Evolutionary conservation across 331 rosid genomes (phyloP).

Genomic region (Ulmus americana): DNA sequence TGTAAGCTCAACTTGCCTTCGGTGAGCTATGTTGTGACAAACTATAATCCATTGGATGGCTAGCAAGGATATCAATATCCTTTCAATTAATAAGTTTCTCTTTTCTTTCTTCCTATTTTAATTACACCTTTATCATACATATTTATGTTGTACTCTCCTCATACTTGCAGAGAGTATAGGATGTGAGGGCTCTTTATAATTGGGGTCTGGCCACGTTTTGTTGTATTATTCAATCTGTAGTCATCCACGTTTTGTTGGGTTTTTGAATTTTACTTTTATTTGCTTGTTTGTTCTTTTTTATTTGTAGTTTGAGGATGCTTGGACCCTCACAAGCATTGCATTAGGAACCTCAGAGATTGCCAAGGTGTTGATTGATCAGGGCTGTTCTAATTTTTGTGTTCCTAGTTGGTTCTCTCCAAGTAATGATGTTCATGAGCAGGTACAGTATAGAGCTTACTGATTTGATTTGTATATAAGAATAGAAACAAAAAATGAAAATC

Average conservation of each 20-base stretch:
- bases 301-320: slow-evolving; percentile 82
- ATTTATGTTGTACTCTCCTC: no score
- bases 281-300: slow-evolving; percentile 5
- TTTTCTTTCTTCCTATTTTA: no score
- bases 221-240: slow-evolving; percentile 84
- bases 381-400: slow-evolving; percentile 84
- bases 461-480: not conserved
- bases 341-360: slow-evolving; percentile 88
- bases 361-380: slow-evolving; percentile 83
- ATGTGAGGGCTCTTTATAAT: no score
- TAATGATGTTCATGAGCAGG: slow-evolving; percentile 97
- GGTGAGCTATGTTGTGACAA: no score
- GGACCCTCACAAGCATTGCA: slow-evolving; percentile 96
- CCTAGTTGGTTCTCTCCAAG: slow-evolving; percentile 73
- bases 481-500: not conserved
- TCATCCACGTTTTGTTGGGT: slow-evolving; percentile 76
- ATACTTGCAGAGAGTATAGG: no score
- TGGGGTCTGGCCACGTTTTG: slow-evolving; percentile 43
- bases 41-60: no score
- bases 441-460: slow-evolving; percentile 13
- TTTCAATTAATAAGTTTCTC: no score
- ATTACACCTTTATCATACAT: no score
- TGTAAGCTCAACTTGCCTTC: no score
- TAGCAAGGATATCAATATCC: no score
- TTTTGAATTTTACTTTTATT: not conserved